Conservation (phyloP, 768 basidiomycete species). For the Lyophyllum semitale region DNA sequence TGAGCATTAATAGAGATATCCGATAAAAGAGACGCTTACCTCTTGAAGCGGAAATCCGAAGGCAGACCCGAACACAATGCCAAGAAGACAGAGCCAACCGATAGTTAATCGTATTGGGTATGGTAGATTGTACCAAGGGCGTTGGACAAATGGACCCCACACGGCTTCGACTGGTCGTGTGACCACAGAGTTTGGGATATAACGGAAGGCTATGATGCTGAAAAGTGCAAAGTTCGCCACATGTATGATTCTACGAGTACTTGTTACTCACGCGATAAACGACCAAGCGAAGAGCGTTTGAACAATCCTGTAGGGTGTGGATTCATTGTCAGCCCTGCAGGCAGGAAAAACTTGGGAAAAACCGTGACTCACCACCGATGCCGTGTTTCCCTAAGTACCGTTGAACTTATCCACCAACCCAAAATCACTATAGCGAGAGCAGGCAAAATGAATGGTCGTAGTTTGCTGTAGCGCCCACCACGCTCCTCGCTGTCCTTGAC, state of each 20-base stretch:
- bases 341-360: conserved; percentile 8
- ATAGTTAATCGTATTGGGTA: conserved; percentile 55
- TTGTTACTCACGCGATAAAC: conserved; percentile 61
- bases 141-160: conserved; percentile 67
- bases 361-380: conserved; percentile 67
- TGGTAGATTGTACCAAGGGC: conserved; percentile 65
- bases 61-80: conserved; percentile 81
- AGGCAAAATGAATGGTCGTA: conserved; percentile 49
- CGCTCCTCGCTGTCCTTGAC: conserved; percentile 10
- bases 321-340: conserved; percentile 7
- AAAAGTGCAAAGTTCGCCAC: neutral
- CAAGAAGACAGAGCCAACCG: conserved; percentile 80
- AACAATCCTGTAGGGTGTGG: conserved; percentile 55
- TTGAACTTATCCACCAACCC: conserved; percentile 87
- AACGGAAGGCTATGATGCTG: conserved; percentile 83
- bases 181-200: conserved; percentile 71
- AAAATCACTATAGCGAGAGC: conserved; percentile 63
- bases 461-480: conserved; percentile 16
- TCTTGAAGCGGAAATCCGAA: conserved; percentile 72
- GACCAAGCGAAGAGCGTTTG: conserved; percentile 85
- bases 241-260: neutral
- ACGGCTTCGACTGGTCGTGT: conserved; percentile 70
- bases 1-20: conserved; percentile 16
- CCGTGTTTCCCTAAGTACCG: conserved; percentile 65
- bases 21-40: conserved; percentile 40